Evolutionary conservation across 352 stramenopile species (phyloP), one percentile per base, ranked within the genome.

Genomic region (Phytopythium kandeliae): DNA sequence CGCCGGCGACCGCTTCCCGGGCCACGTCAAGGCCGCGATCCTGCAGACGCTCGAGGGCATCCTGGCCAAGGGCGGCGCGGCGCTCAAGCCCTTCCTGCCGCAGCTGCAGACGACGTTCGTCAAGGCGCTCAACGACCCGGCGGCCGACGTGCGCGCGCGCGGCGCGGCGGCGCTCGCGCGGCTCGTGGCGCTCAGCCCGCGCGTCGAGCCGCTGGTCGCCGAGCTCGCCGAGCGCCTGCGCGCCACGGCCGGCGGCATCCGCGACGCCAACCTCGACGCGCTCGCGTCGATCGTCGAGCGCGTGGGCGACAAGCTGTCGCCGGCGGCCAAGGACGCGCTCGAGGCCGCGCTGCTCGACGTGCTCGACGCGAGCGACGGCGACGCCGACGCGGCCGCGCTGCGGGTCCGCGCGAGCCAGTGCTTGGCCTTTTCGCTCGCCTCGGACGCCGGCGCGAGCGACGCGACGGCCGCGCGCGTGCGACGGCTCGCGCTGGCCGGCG

Each of bases 71-170:
- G 97, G 96, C 50, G 96, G 97, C 31, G 84, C 96, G 17, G 90
- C 91, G 25, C 80, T 99, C 16, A 97, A 98, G 70, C 96, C 97
- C n/a, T 99, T 99, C 70, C 75, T 99, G 51, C 97, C 98, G 22
- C 98, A 99, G 76, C 86, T 99, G 49, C 97, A 99, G 69, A 99
- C 97, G 3, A 99, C 96, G 4, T 99, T 99, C 62, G 91, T 99
- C 41, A 99, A 99, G 76, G 95, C 96, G 34, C 70, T 99, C n/a
- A 97, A 97, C 58, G 97, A 99, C 75, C 84, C 87, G n/a, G 93
- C 80, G 12, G 87, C 89, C 30, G 85, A 97, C 49, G 96, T 99
- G 17, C 85, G 96, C 35, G 59, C 80, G 17, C 85, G 90, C 62
- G 96, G 95, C 35, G 95, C 95, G 1, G 85, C 80, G 26, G 96